A percentile compares a stretch with the other conserved stretches of the same genome.
Conservation (phyloP, 2,329 filamentous ascomycete species). For the Sordariomycetes sp. region DNA sequence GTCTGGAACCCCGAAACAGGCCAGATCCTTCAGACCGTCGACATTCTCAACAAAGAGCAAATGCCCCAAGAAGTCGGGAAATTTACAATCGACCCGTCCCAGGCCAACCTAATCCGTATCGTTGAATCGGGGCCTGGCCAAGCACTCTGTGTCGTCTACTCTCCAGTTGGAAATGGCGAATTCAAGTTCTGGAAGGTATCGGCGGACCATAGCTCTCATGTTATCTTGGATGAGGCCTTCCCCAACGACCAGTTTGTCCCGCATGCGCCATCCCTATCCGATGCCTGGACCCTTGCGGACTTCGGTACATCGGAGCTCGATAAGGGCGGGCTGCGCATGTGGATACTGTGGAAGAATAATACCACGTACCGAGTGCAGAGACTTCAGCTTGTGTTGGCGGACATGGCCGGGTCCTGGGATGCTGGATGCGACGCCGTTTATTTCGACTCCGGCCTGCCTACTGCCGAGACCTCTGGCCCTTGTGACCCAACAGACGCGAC, state of each 20-base stretch:
- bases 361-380: conserved; percentile 63
- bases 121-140: conserved; percentile 42
- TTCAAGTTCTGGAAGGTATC: conserved; percentile 88
- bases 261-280: conserved; percentile 54
- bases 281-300: conserved; percentile 69
- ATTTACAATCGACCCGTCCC: conserved; percentile 67
- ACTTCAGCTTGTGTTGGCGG: conserved; percentile 57
- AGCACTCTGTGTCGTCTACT: conserved; percentile 64
- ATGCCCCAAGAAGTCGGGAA: conserved; percentile 57
- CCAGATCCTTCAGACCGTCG: conserved; percentile 60
- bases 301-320: conserved; percentile 49
- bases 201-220: conserved; percentile 47
- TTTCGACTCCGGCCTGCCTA: conserved; percentile 40
- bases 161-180: conserved; percentile 71
- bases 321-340: conserved; percentile 47
- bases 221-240: conserved; percentile 61
- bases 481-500: conserved; percentile 57
- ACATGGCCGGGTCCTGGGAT: conserved; percentile 47
- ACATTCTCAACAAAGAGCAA: conserved; percentile 58
- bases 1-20: conserved; percentile 83
- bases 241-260: conserved; percentile 41
- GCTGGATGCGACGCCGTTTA: conserved; percentile 58
- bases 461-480: conserved; percentile 42
- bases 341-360: conserved; percentile 79
- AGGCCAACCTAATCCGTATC: conserved; percentile 63